Evolutionary conservation across 164 flowering plant genomes (phyloP).

Genomic region (Akebia trifoliata): DNA sequence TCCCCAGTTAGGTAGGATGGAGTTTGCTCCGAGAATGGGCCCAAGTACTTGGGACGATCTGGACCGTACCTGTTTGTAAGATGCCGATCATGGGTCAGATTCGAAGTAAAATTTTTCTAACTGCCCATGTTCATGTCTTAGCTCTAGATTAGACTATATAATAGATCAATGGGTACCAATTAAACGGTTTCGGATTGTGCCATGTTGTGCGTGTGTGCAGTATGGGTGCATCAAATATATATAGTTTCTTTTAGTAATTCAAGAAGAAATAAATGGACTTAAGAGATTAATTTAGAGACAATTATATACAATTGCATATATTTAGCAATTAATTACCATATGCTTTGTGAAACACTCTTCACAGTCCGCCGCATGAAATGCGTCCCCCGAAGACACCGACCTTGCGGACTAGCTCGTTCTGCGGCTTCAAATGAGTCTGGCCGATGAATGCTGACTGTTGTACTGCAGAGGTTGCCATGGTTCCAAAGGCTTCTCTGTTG

Average conservation of each 20-base stretch:
- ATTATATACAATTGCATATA: no score
- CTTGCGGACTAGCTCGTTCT: constrained; percentile 37
- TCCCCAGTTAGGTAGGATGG: constrained; percentile 27
- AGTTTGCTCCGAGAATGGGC: constrained; percentile 27
- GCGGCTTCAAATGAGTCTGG: constrained; percentile 34
- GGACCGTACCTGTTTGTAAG: constrained; percentile 21
- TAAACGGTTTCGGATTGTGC: no score
- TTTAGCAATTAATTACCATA: constrained; percentile 31
- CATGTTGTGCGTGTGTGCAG: no score
- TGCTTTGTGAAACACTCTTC: constrained; percentile 34
- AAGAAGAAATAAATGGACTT: no score
- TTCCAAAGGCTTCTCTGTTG: constrained; percentile 3
- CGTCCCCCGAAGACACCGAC: constrained; percentile 30
- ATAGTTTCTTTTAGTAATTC: no score
- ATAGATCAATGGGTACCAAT: no score
- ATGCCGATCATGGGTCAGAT: background rate
- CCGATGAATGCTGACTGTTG: constrained; percentile 38
- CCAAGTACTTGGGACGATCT: constrained; percentile 24
- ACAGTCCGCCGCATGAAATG: constrained; percentile 41
- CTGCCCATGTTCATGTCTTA: background rate
- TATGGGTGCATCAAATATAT: no score
- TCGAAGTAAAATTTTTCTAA: background rate
- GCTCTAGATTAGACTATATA: background rate
- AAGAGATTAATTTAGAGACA: no score
- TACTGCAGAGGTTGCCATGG: constrained; percentile 38